Conservation (phyloP, 768 basidiomycete species). For the Candolleomyces efflorescens region DNA sequence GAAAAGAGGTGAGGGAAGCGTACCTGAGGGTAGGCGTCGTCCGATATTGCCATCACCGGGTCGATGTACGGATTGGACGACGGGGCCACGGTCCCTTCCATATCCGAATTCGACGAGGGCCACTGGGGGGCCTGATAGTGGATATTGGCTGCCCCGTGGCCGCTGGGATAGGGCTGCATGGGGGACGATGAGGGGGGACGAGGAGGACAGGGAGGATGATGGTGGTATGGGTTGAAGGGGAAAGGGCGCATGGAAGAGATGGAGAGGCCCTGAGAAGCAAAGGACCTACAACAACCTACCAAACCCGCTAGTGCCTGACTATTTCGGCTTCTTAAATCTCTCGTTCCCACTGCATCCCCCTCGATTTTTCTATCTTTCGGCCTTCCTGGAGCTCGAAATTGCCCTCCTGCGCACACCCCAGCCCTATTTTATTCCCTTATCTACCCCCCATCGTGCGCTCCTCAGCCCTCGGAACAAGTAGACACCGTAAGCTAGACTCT, state of each 20-base stretch:
- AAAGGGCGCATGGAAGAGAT: constrained; percentile 1
- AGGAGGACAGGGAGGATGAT: background rate
- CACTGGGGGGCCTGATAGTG: too few species aligned
- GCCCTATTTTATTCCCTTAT: background rate
- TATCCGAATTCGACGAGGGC: too few species aligned
- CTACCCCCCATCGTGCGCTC: background rate
- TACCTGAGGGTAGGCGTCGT: background rate
- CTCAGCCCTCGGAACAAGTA: background rate
- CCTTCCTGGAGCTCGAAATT: too few species aligned
- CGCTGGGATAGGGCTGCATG: background rate
- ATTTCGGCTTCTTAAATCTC: background rate
- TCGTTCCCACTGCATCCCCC: constrained; percentile 2
- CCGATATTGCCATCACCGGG: background rate
- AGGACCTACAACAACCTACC: background rate
- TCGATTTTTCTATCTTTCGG: background rate
- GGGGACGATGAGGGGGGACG: background rate
- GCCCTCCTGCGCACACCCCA: background rate
- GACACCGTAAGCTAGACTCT: background rate
- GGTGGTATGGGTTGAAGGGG: constrained; percentile 3
- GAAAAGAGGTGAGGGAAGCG: background rate
- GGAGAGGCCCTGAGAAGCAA: background rate
- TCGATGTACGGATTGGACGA: background rate
- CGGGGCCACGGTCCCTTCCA: background rate
- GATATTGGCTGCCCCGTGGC: background rate
- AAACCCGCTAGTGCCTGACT: background rate